phyloP scores from a whole-genome alignment of 2,329 filamentous ascomycete genomes.

The Nemania abortiva region DNA sequence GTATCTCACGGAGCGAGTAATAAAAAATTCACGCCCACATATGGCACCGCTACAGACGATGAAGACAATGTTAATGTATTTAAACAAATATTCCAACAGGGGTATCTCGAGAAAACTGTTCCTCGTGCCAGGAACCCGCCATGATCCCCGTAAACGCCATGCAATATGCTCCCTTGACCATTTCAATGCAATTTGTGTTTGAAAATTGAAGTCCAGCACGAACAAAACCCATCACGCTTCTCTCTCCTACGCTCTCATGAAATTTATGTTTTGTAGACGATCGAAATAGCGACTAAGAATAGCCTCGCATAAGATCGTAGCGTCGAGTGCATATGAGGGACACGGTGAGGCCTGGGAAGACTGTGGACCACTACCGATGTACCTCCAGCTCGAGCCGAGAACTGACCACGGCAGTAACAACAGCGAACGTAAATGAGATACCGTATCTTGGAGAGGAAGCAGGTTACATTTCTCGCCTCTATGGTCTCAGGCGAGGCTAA shows the following conservation, averaged over 20 bases:
- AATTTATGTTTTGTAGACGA: background rate
- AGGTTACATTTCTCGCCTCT: background rate
- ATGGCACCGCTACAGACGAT: background rate
- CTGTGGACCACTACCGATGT: background rate
- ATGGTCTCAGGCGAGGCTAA: background rate
- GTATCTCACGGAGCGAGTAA: background rate
- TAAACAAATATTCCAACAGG: constrained; percentile 19
- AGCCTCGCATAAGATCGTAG: background rate
- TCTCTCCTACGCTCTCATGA: background rate
- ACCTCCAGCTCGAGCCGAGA: background rate
- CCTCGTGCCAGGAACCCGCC: constrained; percentile 5
- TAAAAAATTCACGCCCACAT: background rate
- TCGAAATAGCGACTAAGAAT: background rate
- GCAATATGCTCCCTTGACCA: constrained; percentile 22
- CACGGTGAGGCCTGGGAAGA: background rate
- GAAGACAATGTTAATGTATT: background rate
- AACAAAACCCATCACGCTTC: background rate
- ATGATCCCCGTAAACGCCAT: constrained; percentile 31
- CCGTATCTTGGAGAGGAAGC: background rate
- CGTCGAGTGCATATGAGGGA: background rate
- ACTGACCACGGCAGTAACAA: background rate
- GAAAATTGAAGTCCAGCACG: background rate
- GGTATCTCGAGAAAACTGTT: constrained; percentile 39
- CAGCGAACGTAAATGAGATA: background rate
- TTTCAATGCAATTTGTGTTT: constrained; percentile 15